phyloP scores from a whole-genome alignment of 345 rosid species.

The Tarenaya hassleriana region DNA sequence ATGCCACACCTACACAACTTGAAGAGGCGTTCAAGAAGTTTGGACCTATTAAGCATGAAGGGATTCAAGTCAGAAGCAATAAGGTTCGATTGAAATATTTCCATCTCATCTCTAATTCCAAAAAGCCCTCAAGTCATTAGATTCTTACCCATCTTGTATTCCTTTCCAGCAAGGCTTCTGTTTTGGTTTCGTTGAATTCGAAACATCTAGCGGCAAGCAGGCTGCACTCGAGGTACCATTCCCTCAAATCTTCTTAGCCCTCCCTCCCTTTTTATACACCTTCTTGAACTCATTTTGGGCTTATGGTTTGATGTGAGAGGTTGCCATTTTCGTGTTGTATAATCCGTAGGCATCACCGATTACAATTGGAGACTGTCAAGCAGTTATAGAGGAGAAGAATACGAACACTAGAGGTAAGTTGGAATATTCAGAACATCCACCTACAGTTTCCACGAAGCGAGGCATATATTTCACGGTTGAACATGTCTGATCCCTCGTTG shows the following conservation, averaged over 20 bases:
- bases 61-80: conserved; percentile 64
- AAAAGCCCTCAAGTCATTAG: conserved; percentile 4
- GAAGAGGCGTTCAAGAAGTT: conserved; percentile 55
- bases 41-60: conserved; percentile 62
- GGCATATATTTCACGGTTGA: conserved; percentile 9
- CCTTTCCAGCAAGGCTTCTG: conserved; percentile 60
- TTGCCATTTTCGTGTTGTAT: conserved; percentile 1
- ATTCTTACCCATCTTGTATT: conserved; percentile 13
- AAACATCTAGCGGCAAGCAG: conserved; percentile 43
- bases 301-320: no score
- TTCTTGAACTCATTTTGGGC: background rate
- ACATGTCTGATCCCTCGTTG: background rate
- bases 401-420: conserved; percentile 49
- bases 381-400: conserved; percentile 67
- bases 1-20: conserved; percentile 45
- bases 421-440: conserved; percentile 10
- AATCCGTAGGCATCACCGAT: conserved; percentile 67
- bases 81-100: conserved; percentile 40
- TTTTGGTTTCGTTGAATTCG: conserved; percentile 72
- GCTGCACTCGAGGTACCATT: conserved; percentile 53
- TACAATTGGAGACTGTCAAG: conserved; percentile 47
- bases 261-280: background rate
- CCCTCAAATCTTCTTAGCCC: background rate
- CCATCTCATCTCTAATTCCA: background rate
- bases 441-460: conserved; percentile 20